These are phyloP conservation scores for Chaetoscypha palmicola DNA, from an alignment of 2,329 filamentous ascomycete genomes.

Conservation along the genomic window DNA sequence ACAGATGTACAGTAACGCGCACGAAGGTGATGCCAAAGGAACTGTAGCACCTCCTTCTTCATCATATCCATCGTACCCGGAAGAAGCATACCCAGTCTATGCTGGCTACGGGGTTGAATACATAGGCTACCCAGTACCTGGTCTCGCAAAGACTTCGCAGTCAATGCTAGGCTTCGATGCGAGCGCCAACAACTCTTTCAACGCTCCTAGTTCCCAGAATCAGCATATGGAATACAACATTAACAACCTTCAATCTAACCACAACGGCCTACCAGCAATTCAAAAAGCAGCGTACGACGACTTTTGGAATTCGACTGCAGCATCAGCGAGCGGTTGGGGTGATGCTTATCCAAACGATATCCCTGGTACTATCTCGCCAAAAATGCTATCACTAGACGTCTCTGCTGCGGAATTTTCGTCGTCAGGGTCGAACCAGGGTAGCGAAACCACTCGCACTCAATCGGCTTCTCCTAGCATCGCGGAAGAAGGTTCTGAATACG, in stretches of 20 bases:
- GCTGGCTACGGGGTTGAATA: neutral
- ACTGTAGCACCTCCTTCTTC: too few relatives aligned
- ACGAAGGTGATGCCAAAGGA: too few relatives aligned
- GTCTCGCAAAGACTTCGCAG: neutral
- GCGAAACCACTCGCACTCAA: conserved; percentile 12
- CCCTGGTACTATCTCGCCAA: conserved; percentile 24
- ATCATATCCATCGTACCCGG: neutral
- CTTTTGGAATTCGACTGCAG: conserved; percentile 10
- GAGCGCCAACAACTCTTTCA: neutral
- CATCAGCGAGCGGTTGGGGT: too few relatives aligned
- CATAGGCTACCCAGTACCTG: neutral
- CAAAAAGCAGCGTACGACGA: neutral
- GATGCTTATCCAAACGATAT: too few relatives aligned
- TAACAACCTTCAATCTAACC: conserved; percentile 9
- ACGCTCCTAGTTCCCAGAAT: neutral
- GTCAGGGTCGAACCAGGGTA: conserved; percentile 18
- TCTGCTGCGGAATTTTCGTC: conserved; percentile 14
- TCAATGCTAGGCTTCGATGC: neutral
- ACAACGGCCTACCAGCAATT: conserved; percentile 1
- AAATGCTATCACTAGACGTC: conserved; percentile 18
- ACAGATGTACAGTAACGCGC: too few relatives aligned
- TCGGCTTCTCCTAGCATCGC: conserved; percentile 9
- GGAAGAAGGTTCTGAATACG: conserved; percentile 12
- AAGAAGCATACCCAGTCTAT: neutral
- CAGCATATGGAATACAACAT: neutral